Base-by-base conservation (phyloP, 352 stramenopile genomes). In the Pythium volutum region DNA sequence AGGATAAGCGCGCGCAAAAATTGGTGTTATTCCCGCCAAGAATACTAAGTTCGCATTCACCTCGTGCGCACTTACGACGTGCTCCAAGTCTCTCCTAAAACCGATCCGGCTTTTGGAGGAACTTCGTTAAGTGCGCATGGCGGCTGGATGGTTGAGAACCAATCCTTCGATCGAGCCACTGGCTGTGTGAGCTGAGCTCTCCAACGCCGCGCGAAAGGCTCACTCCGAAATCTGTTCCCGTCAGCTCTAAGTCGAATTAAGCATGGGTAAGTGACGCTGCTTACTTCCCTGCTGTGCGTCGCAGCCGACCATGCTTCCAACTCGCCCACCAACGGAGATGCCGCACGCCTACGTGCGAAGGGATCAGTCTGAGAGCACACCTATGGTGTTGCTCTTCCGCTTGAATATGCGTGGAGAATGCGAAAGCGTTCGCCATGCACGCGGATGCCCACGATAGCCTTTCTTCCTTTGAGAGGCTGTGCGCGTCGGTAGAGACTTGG, bases 161-260 rank as follows among this genome's bases (percentile, higher is more conserved):
- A 67, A 65, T 79, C 52, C 59, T 69, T 69, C 33, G 10, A 18
- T 16, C n/a, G 3, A 61, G 55, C 50, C 62, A 56, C 23, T 65
- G 59, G 57, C 39, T 64, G 47, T 22, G 39, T 69, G 58, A 43
- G 48, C n/a, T 31, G 18, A 47, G 38, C 36, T 51, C 39, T 64
- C 3, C 34, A 12, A 16, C 23, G 29, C 20, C 10, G 25, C n/a
- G 27, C 6, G 5, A 39, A 31, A 5, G 26, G 20, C 48, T 64
- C 76, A 91, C 75, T 88, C 80, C 80, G 73, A 81, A 89, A 89
- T 78, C 83, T 83, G 86, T 81, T 92, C 83, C 36, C 83, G 83
- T 88, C 75, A 79, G 64, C 67, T 51, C 55, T 71, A 72, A 64
- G 70, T 75, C 71, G 43, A 34, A 70, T 67, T 74, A 88, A 88